Evolutionary conservation across 768 basidiomycete species (phyloP).

Genomic region (Glaciozyma martinii): DNA sequence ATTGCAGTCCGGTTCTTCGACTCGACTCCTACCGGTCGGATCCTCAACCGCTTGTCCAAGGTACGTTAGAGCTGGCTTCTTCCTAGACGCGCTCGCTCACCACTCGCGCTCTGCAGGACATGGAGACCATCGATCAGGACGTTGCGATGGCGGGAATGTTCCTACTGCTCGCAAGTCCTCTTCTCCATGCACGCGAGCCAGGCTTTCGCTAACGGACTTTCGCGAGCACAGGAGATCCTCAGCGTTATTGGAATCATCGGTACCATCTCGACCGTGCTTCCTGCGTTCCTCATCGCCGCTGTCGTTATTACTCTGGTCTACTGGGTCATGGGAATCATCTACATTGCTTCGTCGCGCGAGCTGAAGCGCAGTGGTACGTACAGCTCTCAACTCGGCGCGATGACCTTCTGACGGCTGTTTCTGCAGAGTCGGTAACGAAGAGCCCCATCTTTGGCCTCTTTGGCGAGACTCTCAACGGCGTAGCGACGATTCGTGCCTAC

Average conservation of each 20-base stretch:
- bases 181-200: neutral
- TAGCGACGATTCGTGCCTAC: slow-evolving; percentile 42
- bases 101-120: slow-evolving; percentile 33
- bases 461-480: slow-evolving; percentile 41
- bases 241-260: slow-evolving; percentile 37
- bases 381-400: neutral
- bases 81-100: neutral
- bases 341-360: slow-evolving; percentile 41
- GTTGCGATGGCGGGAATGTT: slow-evolving; percentile 15
- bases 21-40: slow-evolving; percentile 39
- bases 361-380: slow-evolving; percentile 42
- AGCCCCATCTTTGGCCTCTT: slow-evolving; percentile 42
- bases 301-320: slow-evolving; percentile 38
- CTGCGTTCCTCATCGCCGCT: slow-evolving; percentile 39
- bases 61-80: neutral
- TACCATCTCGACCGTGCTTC: slow-evolving; percentile 39
- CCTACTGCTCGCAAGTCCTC: slow-evolving; percentile 1
- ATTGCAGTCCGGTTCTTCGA: slow-evolving; percentile 32
- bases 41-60: slow-evolving; percentile 41
- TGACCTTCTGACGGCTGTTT: neutral
- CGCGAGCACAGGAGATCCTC: slow-evolving; percentile 31
- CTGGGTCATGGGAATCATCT: slow-evolving; percentile 39
- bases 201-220: neutral
- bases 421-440: slow-evolving; percentile 36
- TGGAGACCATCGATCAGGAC: slow-evolving; percentile 39